Percentiles rank a stretch among this genome's conserved stretches.
phyloP scores from a whole-genome alignment of 352 stramenopile species.

The Globisporangium spinosum region DNA sequence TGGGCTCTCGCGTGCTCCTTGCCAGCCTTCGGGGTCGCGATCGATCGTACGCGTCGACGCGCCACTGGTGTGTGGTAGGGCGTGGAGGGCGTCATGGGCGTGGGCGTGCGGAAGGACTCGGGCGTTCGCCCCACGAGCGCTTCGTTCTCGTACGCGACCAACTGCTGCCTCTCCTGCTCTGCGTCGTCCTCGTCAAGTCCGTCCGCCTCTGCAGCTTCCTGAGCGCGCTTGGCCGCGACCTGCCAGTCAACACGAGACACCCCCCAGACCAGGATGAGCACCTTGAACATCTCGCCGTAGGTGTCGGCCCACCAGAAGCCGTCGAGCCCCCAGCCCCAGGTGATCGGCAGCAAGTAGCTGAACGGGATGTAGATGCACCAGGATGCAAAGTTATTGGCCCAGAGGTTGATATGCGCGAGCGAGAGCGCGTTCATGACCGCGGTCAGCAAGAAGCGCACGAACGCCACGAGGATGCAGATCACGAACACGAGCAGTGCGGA shows the following conservation, averaged over 20 bases:
- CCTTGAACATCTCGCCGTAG: slow-evolving; percentile 45
- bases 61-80: slow-evolving; percentile 34
- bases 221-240: slow-evolving; percentile 29
- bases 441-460: slow-evolving; percentile 42
- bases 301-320: slow-evolving; percentile 53
- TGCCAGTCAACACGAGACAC: slow-evolving; percentile 46
- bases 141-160: slow-evolving; percentile 47
- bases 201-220: slow-evolving; percentile 32
- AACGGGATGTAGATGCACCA: slow-evolving; percentile 46
- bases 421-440: slow-evolving; percentile 44
- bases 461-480: slow-evolving; percentile 50
- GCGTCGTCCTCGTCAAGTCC: slow-evolving; percentile 20
- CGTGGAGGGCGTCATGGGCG: slow-evolving; percentile 28
- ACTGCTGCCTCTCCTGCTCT: slow-evolving; percentile 30
- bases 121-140: slow-evolving; percentile 33
- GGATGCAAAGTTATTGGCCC: slow-evolving; percentile 50
- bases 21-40: slow-evolving; percentile 6
- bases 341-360: slow-evolving; percentile 47
- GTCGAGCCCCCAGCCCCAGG: slow-evolving; percentile 37
- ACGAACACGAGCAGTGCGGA: slow-evolving; percentile 40
- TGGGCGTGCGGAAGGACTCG: slow-evolving; percentile 36
- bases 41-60: slow-evolving; percentile 27
- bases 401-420: slow-evolving; percentile 42
- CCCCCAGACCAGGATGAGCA: slow-evolving; percentile 39
- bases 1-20: not conserved